Evolutionary conservation across 1,139 yeast species (phyloP).

Genomic region (Taiozyma sp.): DNA sequence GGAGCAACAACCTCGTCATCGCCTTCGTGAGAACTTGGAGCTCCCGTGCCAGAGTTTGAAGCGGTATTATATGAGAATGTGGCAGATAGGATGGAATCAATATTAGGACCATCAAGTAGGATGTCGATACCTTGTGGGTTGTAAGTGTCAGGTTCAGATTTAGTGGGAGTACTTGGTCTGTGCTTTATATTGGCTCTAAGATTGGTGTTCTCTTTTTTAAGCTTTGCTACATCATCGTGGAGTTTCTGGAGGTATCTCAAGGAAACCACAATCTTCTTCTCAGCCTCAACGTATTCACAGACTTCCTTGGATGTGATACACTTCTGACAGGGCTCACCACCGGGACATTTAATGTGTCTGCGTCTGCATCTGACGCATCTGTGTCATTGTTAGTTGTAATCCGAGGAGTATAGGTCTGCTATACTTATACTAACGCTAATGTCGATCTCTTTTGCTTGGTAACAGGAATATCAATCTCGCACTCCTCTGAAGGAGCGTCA

Average conservation of each 20-base stretch:
- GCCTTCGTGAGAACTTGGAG: background rate
- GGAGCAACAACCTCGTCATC: conserved; percentile 54
- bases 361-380: conserved; percentile 67
- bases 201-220: conserved; percentile 50
- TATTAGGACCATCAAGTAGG: conserved; percentile 18
- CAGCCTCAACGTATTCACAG: conserved; percentile 78
- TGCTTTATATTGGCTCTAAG: conserved; percentile 42
- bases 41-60: conserved; percentile 3
- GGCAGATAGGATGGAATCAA: conserved; percentile 19
- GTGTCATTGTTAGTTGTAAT: conserved; percentile 4
- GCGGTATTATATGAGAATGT: conserved; percentile 23
- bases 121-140: conserved; percentile 10
- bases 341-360: conserved; percentile 78
- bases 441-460: conserved; percentile 15
- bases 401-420: no score
- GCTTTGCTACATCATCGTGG: conserved; percentile 54
- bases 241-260: conserved; percentile 66
- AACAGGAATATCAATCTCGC: conserved; percentile 1
- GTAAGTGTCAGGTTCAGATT: background rate
- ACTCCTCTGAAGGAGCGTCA: background rate
- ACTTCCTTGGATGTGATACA: conserved; percentile 54
- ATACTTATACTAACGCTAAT: conserved; percentile 12
- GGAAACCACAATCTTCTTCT: conserved; percentile 72
- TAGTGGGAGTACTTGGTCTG: background rate
- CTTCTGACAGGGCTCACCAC: conserved; percentile 71